Conservation (phyloP, 352 stramenopile genomes). For the Phytophthora macrochlamydospora region DNA sequence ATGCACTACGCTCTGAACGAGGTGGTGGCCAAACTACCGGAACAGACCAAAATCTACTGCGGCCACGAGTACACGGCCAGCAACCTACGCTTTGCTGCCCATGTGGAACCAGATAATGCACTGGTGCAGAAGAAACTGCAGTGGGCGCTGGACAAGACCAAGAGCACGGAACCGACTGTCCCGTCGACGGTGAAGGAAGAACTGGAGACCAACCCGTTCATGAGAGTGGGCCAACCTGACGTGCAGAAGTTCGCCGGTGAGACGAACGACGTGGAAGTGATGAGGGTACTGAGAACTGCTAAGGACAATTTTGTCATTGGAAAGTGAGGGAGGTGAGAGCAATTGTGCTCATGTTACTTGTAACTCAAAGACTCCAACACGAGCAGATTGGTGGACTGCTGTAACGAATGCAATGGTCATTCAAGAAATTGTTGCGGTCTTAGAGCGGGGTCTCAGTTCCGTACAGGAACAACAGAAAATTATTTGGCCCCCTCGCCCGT, state of each 20-base stretch:
- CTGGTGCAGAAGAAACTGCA: conserved; percentile 65
- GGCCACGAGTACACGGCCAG: conserved; percentile 94
- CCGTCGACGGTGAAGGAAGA: conserved; percentile 85
- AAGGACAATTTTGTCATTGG: conserved; percentile 75
- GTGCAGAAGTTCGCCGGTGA: conserved; percentile 62
- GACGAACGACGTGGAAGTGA: conserved; percentile 57
- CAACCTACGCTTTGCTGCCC: conserved; percentile 90
- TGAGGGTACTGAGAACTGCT: conserved; percentile 51
- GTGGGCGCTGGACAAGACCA: conserved; percentile 54
- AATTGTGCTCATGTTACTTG: neutral
- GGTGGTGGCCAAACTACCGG: conserved; percentile 72
- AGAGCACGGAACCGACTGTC: conserved; percentile 73
- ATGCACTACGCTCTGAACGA: conserved; percentile 88
- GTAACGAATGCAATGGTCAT: no score
- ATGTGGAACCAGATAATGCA: conserved; percentile 90
- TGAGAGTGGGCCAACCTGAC: conserved; percentile 55
- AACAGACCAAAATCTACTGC: conserved; percentile 83
- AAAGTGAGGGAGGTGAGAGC: conserved; percentile 39
- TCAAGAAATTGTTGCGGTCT: no score
- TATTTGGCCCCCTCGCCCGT: no score
- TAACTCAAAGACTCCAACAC: neutral
- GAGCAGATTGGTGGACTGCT: no score
- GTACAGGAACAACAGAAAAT: no score
- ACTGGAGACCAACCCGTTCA: conserved; percentile 81
- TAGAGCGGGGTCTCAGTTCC: no score